These are phyloP conservation scores for Penicillium taxi DNA, from an alignment of 495 filamentous ascomycete genomes.

Conservation along the genomic window DNA sequence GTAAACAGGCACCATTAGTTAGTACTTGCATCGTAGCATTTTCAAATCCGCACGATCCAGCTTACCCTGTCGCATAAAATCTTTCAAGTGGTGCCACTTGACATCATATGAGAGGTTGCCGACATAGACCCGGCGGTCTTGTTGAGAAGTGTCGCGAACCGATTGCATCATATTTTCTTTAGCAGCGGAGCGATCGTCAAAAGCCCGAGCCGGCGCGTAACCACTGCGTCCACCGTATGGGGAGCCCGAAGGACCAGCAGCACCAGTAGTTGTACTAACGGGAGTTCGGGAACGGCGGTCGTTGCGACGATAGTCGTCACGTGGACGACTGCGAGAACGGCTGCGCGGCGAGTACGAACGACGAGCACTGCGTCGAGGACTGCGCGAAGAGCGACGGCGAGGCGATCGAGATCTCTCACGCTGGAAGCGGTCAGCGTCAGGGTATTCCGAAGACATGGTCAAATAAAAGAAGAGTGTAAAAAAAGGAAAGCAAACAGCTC, in stretches of 20 bases:
- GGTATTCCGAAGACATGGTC: constrained; percentile 28
- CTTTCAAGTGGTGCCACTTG: constrained; percentile 99
- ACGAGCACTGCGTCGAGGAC: constrained; percentile 62
- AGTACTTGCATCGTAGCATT: constrained; percentile 12
- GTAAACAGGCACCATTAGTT: constrained; percentile 24
- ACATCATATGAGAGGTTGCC: constrained; percentile 98
- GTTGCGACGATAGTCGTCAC: constrained; percentile 76
- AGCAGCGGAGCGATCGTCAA: constrained; percentile 75
- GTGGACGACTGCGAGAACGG: constrained; percentile 85
- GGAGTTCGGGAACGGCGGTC: constrained; percentile 78
- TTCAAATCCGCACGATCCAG: constrained; percentile 14
- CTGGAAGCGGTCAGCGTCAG: constrained; percentile 47
- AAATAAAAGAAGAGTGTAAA: constrained; percentile 14
- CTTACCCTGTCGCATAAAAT: constrained; percentile 99
- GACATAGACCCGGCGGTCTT: constrained; percentile 98
- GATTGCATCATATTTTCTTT: constrained; percentile 95
- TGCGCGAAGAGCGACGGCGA: constrained; percentile 71
- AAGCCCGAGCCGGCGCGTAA: constrained; percentile 58
- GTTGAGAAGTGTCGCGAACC: constrained; percentile 87
- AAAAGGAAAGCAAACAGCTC: constrained; percentile 7
- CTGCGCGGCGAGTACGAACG: constrained; percentile 91
- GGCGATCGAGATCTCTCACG: constrained; percentile 94
- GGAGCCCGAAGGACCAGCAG: constrained; percentile 58
- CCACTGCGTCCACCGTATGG: constrained; percentile 50
- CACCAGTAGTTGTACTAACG: constrained; percentile 65